Evolutionary conservation across 805 yeast genomes (phyloP), one percentile per base, ranked within the genome.

Genomic region (Grigorovia humatica): DNA sequence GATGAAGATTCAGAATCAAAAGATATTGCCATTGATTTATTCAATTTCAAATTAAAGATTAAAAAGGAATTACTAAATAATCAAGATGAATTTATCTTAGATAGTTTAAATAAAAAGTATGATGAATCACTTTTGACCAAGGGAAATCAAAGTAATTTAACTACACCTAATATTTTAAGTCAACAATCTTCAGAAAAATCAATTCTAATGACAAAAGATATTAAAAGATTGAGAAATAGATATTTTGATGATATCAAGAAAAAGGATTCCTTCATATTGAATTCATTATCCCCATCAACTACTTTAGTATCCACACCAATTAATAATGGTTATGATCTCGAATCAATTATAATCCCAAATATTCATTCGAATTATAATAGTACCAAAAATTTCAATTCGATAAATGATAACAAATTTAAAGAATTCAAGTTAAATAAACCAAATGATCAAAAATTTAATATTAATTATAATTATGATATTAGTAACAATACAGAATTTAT

Each of bases 401-500:
- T 13, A 2, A 42, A 42, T 42, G 17, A 42, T 19, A 13, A 42
- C 9, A 18, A 9, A 19, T 18, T 2, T 9, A 42, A 42, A 42
- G 9, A 9, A 17, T 38, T 46, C 23, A 20, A 38, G 15, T 23
- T 19, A 19, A 38, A 46, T 19, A 40, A 46, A 38, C 9, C 15
- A 23, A n/a, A 46, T 40, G 15, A 13, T 15, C 23, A 48, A 46
- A 49, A 51, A 35, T 46, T 46, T 19, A 35, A 35, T 15, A 13
- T 38, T 13, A 42, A 46, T 38, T 38, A 48, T 17, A 47, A 40
- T 38, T 46, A 38, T 46, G 40, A 47, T 23, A 47, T 41, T 41
- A 27, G 20, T 17, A 48, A 43, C 35, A 38, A 18, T 38, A 41
- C 32, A 20, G 51, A 42, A 29, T 48, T 43, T 35, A 43, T 43